phyloP scores from a whole-genome alignment of 345 rosid species.

The Boechera divaricarpa region DNA sequence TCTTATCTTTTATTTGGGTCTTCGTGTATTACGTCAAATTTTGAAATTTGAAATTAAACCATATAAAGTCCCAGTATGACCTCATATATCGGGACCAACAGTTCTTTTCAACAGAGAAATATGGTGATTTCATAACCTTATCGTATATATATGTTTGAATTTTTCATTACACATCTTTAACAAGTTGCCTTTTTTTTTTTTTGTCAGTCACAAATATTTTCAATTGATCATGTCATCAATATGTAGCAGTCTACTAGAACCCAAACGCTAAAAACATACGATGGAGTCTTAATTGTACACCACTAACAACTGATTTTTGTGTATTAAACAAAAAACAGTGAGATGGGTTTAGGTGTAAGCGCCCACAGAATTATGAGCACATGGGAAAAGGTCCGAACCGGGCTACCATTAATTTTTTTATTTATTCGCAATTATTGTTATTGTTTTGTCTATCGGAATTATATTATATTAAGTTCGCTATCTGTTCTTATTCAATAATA shows the following conservation, averaged over 20 bases:
- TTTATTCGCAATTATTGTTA: slow-evolving; percentile 11
- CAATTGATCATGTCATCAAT: not conserved
- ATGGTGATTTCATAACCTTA: slow-evolving; percentile 15
- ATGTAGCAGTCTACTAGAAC: not conserved
- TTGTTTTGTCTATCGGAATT: not conserved
- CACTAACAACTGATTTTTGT: not conserved
- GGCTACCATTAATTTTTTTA: not conserved
- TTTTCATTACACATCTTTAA: not conserved
- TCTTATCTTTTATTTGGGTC: slow-evolving; percentile 14
- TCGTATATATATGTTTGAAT: slow-evolving; percentile 13
- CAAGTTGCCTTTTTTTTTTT: not conserved
- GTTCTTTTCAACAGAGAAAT: slow-evolving; percentile 3
- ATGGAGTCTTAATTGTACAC: not conserved
- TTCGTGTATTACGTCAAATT: slow-evolving; percentile 8
- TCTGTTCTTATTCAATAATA: not conserved
- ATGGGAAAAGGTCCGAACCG: slow-evolving; percentile 1
- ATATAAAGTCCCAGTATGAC: slow-evolving; percentile 24
- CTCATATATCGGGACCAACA: slow-evolving; percentile 1
- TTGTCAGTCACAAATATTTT: not conserved
- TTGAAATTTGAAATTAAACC: slow-evolving; percentile 10
- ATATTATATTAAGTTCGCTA: not conserved
- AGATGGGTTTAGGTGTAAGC: not conserved
- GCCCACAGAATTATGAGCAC: slow-evolving; percentile 29
- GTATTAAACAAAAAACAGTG: not conserved
- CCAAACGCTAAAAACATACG: not conserved